Percentiles rank a stretch among this genome's conserved stretches.
Conservation (phyloP, 2,329 filamentous ascomycete genomes). For the Colletotrichum ledebouriae region DNA sequence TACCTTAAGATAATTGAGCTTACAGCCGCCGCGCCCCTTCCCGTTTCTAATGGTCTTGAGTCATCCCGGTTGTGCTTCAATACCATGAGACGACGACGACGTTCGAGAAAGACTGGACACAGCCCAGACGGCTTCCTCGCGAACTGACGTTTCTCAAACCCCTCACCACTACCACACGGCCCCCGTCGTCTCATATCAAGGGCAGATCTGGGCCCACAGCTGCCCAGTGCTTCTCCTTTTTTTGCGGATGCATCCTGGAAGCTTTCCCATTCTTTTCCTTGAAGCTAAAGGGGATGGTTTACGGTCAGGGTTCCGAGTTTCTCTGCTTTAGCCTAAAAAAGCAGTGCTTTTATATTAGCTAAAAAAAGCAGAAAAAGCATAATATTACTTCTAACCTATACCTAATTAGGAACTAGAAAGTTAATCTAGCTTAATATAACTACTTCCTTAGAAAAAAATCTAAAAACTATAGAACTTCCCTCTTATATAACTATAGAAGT, state of each 20-base stretch:
- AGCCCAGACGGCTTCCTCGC: not conserved
- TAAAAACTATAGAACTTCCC: too few species aligned
- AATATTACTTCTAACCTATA: too few species aligned
- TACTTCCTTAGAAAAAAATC: too few species aligned
- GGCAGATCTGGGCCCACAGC: conserved; percentile 19
- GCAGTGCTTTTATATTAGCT: too few species aligned
- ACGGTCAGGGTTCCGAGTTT: too few species aligned
- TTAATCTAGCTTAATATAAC: too few species aligned
- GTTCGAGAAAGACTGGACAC: conserved; percentile 33
- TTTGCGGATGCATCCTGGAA: conserved; percentile 18
- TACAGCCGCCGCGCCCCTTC: not conserved
- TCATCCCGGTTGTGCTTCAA: not conserved
- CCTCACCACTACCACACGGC: not conserved
- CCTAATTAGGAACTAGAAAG: too few species aligned
- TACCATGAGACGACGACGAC: conserved; percentile 21
- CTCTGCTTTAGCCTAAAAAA: too few species aligned
- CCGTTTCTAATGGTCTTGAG: not conserved
- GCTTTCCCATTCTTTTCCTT: not conserved
- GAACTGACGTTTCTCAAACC: not conserved
- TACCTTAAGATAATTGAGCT: not conserved
- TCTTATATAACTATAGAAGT: too few species aligned
- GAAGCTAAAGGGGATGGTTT: not conserved
- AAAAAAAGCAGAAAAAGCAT: too few species aligned
- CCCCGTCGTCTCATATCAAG: conserved; percentile 37
- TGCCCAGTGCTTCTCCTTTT: conserved; percentile 31